Evolutionary conservation across 1,284 basidiomycete species (phyloP), one percentile per base, ranked within the genome.

Genomic region (Vanrija humicola): DNA sequence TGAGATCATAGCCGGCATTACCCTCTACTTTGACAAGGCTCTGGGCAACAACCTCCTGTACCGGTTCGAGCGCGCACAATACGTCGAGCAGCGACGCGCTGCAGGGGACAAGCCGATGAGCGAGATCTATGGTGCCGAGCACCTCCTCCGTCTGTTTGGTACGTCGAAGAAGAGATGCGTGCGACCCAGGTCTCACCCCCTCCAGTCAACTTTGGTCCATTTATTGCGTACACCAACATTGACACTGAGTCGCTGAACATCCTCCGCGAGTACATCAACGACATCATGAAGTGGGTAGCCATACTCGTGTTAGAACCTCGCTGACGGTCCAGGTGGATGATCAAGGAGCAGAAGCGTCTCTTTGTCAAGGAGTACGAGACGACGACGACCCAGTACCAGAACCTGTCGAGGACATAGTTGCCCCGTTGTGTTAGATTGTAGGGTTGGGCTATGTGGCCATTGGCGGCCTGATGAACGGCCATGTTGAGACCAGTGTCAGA

Each of bases 101-200:
- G 89, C 86, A 65, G 54, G 62, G 8, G 87, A 89, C 68, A 88
- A 86, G 70, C 87, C 91, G 64, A 90, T 96, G 84, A 92, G 90
- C 70, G 80, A 84, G 51, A 82, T 97, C 18, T 98, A 98, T 68
- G 96, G 95, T 0, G 92, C 90, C 5, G 95, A 98, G 72, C 95
- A 99, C 75, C 73, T 99, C 15, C 73, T 98, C 56, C 80, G 95
- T 50, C 86, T 98, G 81, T 82, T 98, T 62, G 94, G 93, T 96
- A 64, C 58, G 85, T 80, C 29, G 16, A 5, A 10, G 18, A 4
- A 12, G 15, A 16, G 12, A 7, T 3, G 46, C n/a, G 49, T 25
- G 6, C 48, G 6, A 56, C 49, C 3, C 12, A 7, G n/a, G n/a
- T n/a, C n/a, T n/a, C n/a, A n/a, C n/a, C n/a, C n/a, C n/a, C n/a